Conservation (phyloP, 2,329 filamentous ascomycete species). For the Paecilomyces variotii region DNA sequence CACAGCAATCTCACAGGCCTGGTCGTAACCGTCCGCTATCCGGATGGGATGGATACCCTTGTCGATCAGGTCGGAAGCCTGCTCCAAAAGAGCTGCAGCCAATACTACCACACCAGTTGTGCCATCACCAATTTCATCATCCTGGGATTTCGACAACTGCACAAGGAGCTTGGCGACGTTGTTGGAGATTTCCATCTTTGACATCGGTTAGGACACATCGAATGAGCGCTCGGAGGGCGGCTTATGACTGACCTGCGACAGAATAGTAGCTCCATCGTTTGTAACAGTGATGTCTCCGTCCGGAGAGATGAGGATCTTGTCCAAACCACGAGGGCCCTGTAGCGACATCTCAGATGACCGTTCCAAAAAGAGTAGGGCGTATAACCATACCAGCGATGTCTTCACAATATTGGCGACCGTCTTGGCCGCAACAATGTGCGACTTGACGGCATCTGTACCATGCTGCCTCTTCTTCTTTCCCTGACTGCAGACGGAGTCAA, state of each 20-base stretch:
- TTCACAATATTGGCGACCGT: slow-evolving; percentile 97
- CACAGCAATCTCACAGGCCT: slow-evolving; percentile 94
- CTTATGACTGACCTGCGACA: slow-evolving; percentile 54
- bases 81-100: slow-evolving; percentile 87
- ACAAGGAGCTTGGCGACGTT: slow-evolving; percentile 96
- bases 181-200: slow-evolving; percentile 94
- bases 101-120: slow-evolving; percentile 96
- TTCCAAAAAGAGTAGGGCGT: not conserved
- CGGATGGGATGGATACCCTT: slow-evolving; percentile 99
- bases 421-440: slow-evolving; percentile 91
- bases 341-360: slow-evolving; percentile 6
- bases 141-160: slow-evolving; percentile 95
- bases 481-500: slow-evolving; percentile 52
- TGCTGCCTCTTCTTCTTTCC: slow-evolving; percentile 96
- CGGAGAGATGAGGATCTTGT: slow-evolving; percentile 98
- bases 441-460: slow-evolving; percentile 95
- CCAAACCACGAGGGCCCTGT: slow-evolving; percentile 80
- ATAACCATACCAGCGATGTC: slow-evolving; percentile 63
- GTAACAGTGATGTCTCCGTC: slow-evolving; percentile 99
- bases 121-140: slow-evolving; percentile 97
- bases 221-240: slow-evolving; percentile 3
- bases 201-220: slow-evolving; percentile 4
- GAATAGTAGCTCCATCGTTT: slow-evolving; percentile 96
- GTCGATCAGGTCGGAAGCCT: slow-evolving; percentile 95
- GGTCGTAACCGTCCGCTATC: slow-evolving; percentile 96